A percentile compares a stretch with the other conserved stretches of the same genome.
Evolutionary conservation across 2,329 filamentous ascomycete species (phyloP).

Genomic region (Calonectria multiphialidica): DNA sequence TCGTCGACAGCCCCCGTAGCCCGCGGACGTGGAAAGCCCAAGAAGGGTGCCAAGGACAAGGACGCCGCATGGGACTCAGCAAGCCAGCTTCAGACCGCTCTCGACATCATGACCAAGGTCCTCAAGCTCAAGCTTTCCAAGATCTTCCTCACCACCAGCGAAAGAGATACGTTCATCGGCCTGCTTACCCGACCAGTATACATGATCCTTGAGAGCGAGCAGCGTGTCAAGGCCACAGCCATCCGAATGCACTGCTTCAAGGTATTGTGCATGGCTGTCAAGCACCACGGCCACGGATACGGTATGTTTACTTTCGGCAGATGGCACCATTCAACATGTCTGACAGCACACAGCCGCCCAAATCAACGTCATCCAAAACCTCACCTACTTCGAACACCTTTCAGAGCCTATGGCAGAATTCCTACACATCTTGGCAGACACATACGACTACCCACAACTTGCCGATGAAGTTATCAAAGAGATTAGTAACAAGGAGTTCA

Average conservation of each 20-base stretch:
- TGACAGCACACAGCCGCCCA: conserved; percentile 77
- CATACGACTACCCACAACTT: conserved; percentile 97
- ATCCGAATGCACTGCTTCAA: conserved; percentile 99
- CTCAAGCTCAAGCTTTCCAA: conserved; percentile 91
- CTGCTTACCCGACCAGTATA: conserved; percentile 94
- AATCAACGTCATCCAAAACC: conserved; percentile 96
- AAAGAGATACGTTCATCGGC: conserved; percentile 93
- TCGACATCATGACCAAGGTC: conserved; percentile 96
- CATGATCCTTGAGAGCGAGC: conserved; percentile 92
- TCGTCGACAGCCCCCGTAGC: conserved; percentile 75
- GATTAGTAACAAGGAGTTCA: conserved; percentile 97
- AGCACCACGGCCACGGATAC: conserved; percentile 97
- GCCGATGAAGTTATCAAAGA: conserved; percentile 94
- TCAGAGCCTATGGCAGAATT: conserved; percentile 99
- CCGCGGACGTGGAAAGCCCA: conserved; percentile 80
- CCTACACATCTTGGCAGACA: conserved; percentile 92
- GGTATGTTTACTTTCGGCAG: conserved; percentile 64
- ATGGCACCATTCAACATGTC: conserved; percentile 20
- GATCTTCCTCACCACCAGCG: conserved; percentile 96
- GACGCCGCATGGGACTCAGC: conserved; percentile 91
- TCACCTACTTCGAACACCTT: conserved; percentile 99
- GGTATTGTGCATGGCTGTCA: conserved; percentile 94
- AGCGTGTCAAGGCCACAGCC: conserved; percentile 86
- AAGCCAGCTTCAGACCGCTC: conserved; percentile 85
- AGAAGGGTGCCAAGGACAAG: conserved; percentile 86